Conservation (phyloP, 23 red algal genomes). For the Rhodosorus marinus region DNA sequence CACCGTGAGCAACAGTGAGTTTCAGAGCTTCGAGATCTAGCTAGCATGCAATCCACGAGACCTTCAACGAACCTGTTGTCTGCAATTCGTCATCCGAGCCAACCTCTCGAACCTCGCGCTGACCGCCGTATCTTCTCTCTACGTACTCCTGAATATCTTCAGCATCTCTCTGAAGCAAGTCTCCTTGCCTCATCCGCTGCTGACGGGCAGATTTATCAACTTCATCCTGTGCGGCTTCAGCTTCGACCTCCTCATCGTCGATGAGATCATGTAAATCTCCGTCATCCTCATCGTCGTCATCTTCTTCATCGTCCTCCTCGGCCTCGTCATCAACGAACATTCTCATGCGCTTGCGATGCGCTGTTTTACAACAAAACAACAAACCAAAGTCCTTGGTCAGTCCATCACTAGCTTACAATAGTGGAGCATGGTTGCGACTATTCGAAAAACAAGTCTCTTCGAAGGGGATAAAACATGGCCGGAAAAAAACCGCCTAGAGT, state of each 20-base stretch:
- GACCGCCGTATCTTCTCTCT: constrained; percentile 4
- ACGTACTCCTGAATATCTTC: constrained; percentile 4
- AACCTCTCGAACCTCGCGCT: constrained; percentile 6
- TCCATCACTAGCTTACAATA: neutral
- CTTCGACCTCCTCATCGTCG: constrained; percentile 25
- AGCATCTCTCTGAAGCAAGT: constrained; percentile 7
- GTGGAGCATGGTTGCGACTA: neutral
- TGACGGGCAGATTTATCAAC: constrained; percentile 31
- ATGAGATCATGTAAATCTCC: constrained; percentile 18
- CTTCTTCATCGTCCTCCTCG: constrained; percentile 79
- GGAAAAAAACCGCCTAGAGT: neutral
- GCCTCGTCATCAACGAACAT: constrained; percentile 13
- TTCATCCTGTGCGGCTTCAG: constrained; percentile 26
- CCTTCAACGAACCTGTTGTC: no score
- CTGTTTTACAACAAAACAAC: neutral
- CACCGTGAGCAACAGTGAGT: constrained; percentile 4
- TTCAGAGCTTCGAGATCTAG: constrained; percentile 4
- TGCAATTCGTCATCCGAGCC: constrained; percentile 5
- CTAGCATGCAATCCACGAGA: constrained; percentile 9
- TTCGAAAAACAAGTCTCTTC: neutral
- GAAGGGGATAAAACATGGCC: neutral
- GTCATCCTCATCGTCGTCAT: constrained; percentile 56
- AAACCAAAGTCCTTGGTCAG: neutral
- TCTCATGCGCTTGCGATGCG: neutral
- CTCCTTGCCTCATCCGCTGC: constrained; percentile 33